These are phyloP conservation scores for Pseudoneurospora amorphoporcata DNA, from an alignment of 495 filamentous ascomycete species.

Conservation along the genomic window DNA sequence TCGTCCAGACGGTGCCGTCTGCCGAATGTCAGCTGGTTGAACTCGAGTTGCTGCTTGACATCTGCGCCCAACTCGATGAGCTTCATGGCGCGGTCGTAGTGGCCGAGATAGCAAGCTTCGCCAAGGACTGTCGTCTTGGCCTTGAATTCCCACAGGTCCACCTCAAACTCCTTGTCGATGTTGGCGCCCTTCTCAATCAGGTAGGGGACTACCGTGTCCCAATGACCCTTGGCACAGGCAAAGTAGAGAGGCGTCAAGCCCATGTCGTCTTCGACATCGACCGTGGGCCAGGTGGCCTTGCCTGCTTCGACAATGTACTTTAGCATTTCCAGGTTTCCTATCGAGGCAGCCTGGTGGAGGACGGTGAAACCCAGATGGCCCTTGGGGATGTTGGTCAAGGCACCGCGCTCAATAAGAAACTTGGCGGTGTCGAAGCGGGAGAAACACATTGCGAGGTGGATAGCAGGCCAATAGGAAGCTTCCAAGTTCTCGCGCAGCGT, in stretches of 20 bases:
- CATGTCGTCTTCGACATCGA: slow-evolving; percentile 1
- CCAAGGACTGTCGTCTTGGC: slow-evolving; percentile 2
- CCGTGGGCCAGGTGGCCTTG: background rate
- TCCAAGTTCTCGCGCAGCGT: background rate
- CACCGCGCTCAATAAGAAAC: slow-evolving; percentile 2
- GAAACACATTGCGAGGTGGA: slow-evolving; percentile 10
- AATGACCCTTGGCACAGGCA: slow-evolving; percentile 1
- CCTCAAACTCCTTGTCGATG: background rate
- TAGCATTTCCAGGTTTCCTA: slow-evolving; percentile 1
- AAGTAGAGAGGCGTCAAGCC: slow-evolving; percentile 5
- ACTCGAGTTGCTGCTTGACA: background rate
- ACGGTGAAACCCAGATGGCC: background rate
- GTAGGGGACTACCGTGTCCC: background rate
- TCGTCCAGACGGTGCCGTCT: background rate
- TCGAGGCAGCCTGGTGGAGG: slow-evolving; percentile 3
- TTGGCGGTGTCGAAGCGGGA: slow-evolving; percentile 1
- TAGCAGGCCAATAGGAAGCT: slow-evolving; percentile 1
- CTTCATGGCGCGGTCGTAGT: slow-evolving; percentile 1
- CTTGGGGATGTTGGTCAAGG: background rate
- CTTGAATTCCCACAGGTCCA: background rate
- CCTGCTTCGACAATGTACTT: background rate
- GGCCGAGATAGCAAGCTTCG: slow-evolving; percentile 6
- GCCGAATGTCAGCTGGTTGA: background rate
- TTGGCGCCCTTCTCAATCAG: slow-evolving; percentile 1
- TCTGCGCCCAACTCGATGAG: slow-evolving; percentile 9